Conservation (phyloP, 371 early-diverging fungal genomes). For the Nosema bombycis region DNA sequence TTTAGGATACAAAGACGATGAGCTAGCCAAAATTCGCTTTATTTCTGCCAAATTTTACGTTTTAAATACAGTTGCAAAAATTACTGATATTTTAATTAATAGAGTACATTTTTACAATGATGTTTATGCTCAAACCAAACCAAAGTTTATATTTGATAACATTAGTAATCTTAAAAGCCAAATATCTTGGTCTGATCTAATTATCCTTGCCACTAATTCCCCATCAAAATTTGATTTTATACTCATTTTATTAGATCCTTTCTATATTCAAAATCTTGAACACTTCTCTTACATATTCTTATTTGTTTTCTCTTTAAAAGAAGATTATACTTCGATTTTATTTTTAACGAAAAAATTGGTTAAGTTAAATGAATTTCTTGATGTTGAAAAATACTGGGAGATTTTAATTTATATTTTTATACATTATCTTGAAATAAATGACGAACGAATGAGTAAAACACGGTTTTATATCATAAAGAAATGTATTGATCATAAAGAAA, state of each 20-base stretch:
- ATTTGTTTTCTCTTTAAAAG: constrained; percentile 18
- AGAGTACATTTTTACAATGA: constrained; percentile 28
- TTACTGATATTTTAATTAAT: neutral
- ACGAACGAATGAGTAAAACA: neutral
- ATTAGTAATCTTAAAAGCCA: constrained; percentile 4
- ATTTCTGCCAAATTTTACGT: neutral
- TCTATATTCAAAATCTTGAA: neutral
- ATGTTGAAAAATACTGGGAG: constrained; percentile 5
- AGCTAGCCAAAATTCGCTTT: neutral
- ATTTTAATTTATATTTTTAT: constrained; percentile 1
- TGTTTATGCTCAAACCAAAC: neutral
- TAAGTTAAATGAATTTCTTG: neutral
- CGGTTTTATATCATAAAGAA: neutral
- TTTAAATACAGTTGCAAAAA: neutral
- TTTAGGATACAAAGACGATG: neutral
- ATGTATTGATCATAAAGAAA: neutral
- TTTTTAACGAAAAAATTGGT: neutral
- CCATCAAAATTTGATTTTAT: constrained; percentile 20
- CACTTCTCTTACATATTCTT: constrained; percentile 31
- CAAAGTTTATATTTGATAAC: neutral
- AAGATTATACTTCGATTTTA: constrained; percentile 3
- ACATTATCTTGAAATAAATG: neutral
- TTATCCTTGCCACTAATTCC: constrained; percentile 26
- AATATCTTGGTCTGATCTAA: constrained; percentile 24
- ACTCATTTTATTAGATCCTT: constrained; percentile 23